These are phyloP conservation scores for Nakazawaea populi DNA, from an alignment of 805 yeast genomes.

Conservation along the genomic window DNA sequence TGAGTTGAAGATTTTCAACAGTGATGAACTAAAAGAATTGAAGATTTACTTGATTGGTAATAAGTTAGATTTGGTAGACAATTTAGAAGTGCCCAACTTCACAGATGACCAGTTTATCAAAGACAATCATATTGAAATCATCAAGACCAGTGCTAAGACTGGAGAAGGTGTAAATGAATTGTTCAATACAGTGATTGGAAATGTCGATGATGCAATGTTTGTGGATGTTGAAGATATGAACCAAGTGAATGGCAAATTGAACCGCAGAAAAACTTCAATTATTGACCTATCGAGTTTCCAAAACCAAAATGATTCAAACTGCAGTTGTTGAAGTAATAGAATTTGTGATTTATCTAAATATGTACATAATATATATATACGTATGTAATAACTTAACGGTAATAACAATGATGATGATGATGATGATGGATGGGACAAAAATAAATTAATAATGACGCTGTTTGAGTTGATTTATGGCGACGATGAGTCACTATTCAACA, in stretches of 20 bases:
- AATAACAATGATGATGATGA: not conserved
- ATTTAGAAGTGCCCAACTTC: constrained; percentile 15
- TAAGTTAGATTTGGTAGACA: constrained; percentile 56
- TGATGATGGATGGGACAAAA: not conserved
- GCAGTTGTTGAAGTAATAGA: constrained; percentile 1
- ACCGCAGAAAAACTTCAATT: not conserved
- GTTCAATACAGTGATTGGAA: constrained; percentile 28
- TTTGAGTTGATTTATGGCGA: too few species aligned
- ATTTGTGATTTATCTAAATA: too few species aligned
- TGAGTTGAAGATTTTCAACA: constrained; percentile 44
- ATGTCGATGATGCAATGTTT: constrained; percentile 13
- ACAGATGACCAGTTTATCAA: constrained; percentile 13
- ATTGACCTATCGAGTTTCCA: constrained; percentile 4
- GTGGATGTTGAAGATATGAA: not conserved
- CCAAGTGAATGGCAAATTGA: not conserved
- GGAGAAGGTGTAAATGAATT: constrained; percentile 54
- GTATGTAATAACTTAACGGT: not conserved
- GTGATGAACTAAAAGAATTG: constrained; percentile 23
- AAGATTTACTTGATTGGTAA: constrained; percentile 66
- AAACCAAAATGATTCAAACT: not conserved
- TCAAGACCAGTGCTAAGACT: constrained; percentile 62
- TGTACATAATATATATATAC: not conserved
- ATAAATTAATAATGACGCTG: not conserved
- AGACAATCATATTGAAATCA: constrained; percentile 17
- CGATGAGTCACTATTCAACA: too few species aligned